A percentile compares a stretch with the other conserved stretches of the same genome.
Conservation (phyloP, 2,329 filamentous ascomycete genomes). For the Xylariaceae sp. region DNA sequence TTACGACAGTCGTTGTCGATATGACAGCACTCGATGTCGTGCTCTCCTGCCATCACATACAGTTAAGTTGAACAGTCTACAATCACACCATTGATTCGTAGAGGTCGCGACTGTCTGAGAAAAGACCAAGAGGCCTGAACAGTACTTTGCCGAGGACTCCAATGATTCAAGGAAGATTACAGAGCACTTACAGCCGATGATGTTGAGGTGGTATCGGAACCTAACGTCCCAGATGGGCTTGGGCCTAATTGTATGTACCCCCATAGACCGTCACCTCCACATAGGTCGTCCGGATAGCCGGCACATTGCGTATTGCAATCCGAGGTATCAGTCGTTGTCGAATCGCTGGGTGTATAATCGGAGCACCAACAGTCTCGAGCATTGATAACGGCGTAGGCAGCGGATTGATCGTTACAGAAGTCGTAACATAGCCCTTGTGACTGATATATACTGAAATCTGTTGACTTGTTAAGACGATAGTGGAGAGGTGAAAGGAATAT, state of each 20-base stretch:
- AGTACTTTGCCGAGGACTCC: neutral
- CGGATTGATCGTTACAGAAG: slow-evolving; percentile 49
- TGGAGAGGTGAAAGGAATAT: slow-evolving; percentile 20
- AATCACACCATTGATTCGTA: slow-evolving; percentile 1
- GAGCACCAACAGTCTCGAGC: slow-evolving; percentile 69
- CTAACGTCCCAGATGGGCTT: slow-evolving; percentile 55
- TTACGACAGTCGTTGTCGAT: slow-evolving; percentile 11
- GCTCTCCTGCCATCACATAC: slow-evolving; percentile 26
- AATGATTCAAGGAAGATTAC: neutral
- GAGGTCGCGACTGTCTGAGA: neutral
- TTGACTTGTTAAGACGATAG: slow-evolving; percentile 16
- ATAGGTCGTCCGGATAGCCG: slow-evolving; percentile 63
- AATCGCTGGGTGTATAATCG: slow-evolving; percentile 56
- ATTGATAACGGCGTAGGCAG: slow-evolving; percentile 67
- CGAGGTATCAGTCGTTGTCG: slow-evolving; percentile 35
- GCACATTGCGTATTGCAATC: slow-evolving; percentile 60
- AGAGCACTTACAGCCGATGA: slow-evolving; percentile 29
- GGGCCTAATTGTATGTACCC: slow-evolving; percentile 60
- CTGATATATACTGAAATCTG: slow-evolving; percentile 57
- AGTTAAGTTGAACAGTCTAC: slow-evolving; percentile 27
- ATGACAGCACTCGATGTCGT: slow-evolving; percentile 32
- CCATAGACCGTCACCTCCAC: slow-evolving; percentile 59
- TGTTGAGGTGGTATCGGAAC: slow-evolving; percentile 21
- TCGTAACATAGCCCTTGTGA: slow-evolving; percentile 66
- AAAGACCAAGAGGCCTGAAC: too few species aligned